Evolutionary conservation across 2,329 filamentous ascomycete genomes (phyloP).

Genomic region (Orbilia blumenaviensis): DNA sequence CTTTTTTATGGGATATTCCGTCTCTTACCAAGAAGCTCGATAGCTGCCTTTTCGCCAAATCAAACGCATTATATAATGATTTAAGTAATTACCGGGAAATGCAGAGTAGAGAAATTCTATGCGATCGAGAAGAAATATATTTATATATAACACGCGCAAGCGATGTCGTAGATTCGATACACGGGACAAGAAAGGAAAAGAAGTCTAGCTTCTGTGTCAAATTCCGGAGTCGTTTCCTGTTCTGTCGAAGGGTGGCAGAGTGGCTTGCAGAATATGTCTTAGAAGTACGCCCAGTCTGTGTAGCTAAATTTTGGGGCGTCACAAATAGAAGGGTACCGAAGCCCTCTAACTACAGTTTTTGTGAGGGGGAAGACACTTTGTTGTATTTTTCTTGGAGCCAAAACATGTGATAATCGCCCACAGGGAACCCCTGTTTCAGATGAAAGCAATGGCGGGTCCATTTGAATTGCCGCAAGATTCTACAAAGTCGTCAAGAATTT

Average conservation of each 20-base stretch:
- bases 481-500: too few species aligned
- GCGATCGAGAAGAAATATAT: neutral
- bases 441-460: neutral
- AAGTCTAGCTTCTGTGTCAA: neutral
- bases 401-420: constrained; percentile 1
- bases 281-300: neutral
- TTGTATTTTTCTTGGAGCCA: constrained; percentile 5
- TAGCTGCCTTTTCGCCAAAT: neutral
- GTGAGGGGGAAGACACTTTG: neutral
- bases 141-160: neutral
- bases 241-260: neutral
- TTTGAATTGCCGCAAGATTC: constrained; percentile 1
- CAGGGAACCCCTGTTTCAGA: constrained; percentile 8
- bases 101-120: neutral
- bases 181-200: neutral
- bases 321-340: constrained; percentile 8
- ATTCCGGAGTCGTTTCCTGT: constrained; percentile 8
- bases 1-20: neutral
- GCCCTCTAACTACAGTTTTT: neutral
- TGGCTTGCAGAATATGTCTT: constrained; percentile 4
- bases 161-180: neutral
- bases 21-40: neutral
- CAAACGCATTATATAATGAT: neutral
- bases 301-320: neutral
- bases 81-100: neutral